phyloP scores from a whole-genome alignment of 352 stramenopile species.

The Peronospora farinosa region DNA sequence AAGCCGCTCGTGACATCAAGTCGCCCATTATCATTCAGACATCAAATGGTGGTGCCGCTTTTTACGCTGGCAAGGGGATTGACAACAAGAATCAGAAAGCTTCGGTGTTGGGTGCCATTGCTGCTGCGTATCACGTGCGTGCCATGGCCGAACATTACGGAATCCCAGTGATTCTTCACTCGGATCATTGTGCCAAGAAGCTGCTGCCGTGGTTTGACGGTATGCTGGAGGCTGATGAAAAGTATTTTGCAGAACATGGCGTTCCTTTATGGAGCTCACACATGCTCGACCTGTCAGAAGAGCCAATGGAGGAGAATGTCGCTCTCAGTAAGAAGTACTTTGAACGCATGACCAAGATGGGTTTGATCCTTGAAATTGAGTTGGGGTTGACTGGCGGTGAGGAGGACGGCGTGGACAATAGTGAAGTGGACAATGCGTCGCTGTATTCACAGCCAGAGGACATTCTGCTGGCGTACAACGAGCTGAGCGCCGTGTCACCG shows the following conservation, averaged over 20 bases:
- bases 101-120: constrained; percentile 67
- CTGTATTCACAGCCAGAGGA: constrained; percentile 59
- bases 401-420: constrained; percentile 98
- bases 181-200: constrained; percentile 98
- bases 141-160: constrained; percentile 95
- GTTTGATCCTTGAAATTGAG: constrained; percentile 97
- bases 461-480: constrained; percentile 90
- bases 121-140: constrained; percentile 93
- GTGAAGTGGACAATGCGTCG: constrained; percentile 88
- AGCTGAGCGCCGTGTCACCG: constrained; percentile 87
- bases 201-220: constrained; percentile 97
- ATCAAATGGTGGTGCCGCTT: constrained; percentile 95
- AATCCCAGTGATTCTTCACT: constrained; percentile 96
- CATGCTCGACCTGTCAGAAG: constrained; percentile 98
- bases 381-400: constrained; percentile 97
- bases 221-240: constrained; percentile 92
- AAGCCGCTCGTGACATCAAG: constrained; percentile 94
- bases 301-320: constrained; percentile 98
- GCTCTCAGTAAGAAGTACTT: constrained; percentile 96
- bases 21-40: constrained; percentile 97
- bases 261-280: constrained; percentile 95
- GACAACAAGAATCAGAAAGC: constrained; percentile 92
- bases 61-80: constrained; percentile 95
- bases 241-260: constrained; percentile 93
- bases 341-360: constrained; percentile 94